phyloP scores from a whole-genome alignment of 2,329 filamentous ascomycete species.

The Nectriaceae sp. region DNA sequence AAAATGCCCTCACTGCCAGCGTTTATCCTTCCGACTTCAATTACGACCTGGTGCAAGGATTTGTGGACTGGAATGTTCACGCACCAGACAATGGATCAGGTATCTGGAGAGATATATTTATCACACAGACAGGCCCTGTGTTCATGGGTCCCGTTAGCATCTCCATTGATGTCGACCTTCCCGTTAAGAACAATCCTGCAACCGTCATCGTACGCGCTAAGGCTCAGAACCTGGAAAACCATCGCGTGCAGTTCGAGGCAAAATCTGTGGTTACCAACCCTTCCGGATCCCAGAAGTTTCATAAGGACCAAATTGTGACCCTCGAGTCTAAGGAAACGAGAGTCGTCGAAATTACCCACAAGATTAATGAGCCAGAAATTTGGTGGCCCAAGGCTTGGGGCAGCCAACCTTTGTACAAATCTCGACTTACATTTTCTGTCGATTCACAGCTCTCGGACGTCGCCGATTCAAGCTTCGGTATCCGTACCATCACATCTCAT shows the following conservation, averaged over 20 bases:
- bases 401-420: constrained; percentile 51
- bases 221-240: constrained; percentile 43
- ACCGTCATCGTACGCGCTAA: constrained; percentile 40
- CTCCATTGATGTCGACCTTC: constrained; percentile 39
- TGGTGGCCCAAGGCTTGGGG: constrained; percentile 68
- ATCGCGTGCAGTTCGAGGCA: constrained; percentile 39
- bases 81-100: constrained; percentile 65
- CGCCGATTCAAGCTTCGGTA: constrained; percentile 28
- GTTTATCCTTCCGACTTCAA: constrained; percentile 3
- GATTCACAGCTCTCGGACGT: constrained; percentile 32
- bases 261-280: constrained; percentile 37
- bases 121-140: constrained; percentile 57
- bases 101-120: constrained; percentile 59
- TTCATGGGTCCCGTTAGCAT: constrained; percentile 47
- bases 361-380: constrained; percentile 47
- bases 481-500: constrained; percentile 45
- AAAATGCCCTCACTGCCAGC: constrained; percentile 1
- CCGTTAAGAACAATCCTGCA: constrained; percentile 23
- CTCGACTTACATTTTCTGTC: constrained; percentile 31
- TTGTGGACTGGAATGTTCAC: constrained; percentile 22
- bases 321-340: constrained; percentile 40
- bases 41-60: constrained; percentile 3
- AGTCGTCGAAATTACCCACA: constrained; percentile 36
- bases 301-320: constrained; percentile 35
- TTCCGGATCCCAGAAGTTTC: constrained; percentile 19